Percentiles rank a stretch among this genome's conserved stretches.
Conservation (phyloP, 805 yeast species). For the Wickerhamiella nectarea region DNA sequence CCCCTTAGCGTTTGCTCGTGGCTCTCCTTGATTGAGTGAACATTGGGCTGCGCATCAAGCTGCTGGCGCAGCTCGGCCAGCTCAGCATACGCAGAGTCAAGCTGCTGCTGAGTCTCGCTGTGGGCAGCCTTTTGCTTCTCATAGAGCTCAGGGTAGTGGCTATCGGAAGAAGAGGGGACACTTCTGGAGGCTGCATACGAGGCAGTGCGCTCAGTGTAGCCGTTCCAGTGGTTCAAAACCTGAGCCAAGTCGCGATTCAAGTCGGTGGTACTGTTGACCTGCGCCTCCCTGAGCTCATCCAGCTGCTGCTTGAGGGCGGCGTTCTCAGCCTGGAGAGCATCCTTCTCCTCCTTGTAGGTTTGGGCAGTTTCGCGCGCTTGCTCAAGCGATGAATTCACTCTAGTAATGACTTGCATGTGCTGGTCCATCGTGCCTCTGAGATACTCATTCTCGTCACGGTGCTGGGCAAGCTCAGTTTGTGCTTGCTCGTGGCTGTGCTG, state of each 20-base stretch:
- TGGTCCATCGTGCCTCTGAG: conserved; percentile 15
- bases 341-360: conserved; percentile 9
- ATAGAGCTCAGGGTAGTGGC: conserved; percentile 16
- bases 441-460: conserved; percentile 11
- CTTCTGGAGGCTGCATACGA: not conserved
- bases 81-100: conserved; percentile 22
- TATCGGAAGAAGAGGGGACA: not conserved
- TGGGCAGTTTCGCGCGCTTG: conserved; percentile 13
- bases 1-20: not conserved
- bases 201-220: conserved; percentile 3
- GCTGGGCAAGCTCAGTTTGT: conserved; percentile 12
- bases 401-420: conserved; percentile 14
- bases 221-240: conserved; percentile 13
- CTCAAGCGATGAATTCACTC: conserved; percentile 17
- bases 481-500: conserved; percentile 10
- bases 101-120: conserved; percentile 22
- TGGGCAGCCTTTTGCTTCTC: conserved; percentile 23
- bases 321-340: conserved; percentile 13
- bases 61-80: conserved; percentile 16
- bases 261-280: conserved; percentile 1
- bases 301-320: conserved; percentile 16
- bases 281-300: conserved; percentile 8
- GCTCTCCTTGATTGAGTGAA: not conserved
- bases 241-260: conserved; percentile 12
- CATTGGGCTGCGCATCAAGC: conserved; percentile 13